Conservation (phyloP, 805 yeast species). For the Priceomyces castillae region DNA sequence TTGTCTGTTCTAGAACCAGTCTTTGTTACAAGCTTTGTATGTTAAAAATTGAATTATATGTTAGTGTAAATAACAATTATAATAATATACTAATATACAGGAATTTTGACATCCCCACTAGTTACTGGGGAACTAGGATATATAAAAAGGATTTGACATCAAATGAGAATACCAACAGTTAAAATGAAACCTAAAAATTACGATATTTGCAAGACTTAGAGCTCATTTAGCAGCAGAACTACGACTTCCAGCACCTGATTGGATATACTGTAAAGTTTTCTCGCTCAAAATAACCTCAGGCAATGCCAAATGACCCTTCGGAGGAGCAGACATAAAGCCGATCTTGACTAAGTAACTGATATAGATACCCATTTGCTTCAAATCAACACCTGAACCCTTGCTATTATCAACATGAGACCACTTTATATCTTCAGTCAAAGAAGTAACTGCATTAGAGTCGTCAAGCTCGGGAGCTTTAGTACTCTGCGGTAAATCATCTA, state of each 20-base stretch:
- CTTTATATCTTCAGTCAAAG: slow-evolving; percentile 57
- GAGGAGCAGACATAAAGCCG: slow-evolving; percentile 75
- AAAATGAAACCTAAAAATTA: no score
- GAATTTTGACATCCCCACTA: no score
- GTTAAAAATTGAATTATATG: background rate
- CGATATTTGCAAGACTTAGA: no score
- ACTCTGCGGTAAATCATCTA: slow-evolving; percentile 86
- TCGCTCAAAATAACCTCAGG: slow-evolving; percentile 57
- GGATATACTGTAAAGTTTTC: slow-evolving; percentile 54
- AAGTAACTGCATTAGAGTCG: slow-evolving; percentile 74
- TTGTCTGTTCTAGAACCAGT: background rate
- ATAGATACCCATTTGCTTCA: slow-evolving; percentile 66
- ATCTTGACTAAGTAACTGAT: slow-evolving; percentile 74
- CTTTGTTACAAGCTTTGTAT: background rate
- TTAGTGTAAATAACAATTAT: background rate
- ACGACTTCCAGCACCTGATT: slow-evolving; percentile 74
- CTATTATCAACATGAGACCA: slow-evolving; percentile 69
- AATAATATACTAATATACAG: no score
- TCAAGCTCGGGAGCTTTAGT: slow-evolving; percentile 96
- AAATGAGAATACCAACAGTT: no score
- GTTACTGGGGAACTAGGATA: no score
- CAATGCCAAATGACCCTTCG: slow-evolving; percentile 39
- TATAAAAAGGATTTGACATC: no score
- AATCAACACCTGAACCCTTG: slow-evolving; percentile 72
- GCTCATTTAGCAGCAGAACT: slow-evolving; percentile 53